Base-by-base conservation (phyloP, 306 rosid genomes). In the Prunus mongolica region DNA sequence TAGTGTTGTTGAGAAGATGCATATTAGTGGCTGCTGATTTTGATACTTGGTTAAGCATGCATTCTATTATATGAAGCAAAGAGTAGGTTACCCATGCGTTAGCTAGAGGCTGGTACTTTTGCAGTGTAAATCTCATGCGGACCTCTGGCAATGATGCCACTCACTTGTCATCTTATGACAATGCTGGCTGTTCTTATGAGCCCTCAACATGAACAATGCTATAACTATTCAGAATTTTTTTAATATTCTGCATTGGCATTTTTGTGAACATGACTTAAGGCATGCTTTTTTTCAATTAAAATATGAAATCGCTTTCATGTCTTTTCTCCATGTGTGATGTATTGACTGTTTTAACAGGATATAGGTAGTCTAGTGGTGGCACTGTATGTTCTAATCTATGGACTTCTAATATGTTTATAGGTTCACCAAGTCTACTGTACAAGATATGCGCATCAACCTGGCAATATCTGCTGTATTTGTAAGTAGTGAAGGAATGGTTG, bases 391-490 rank as follows among this genome's bases (percentile, higher is more conserved):
- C 32, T 75, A 65, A 65, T 30, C 61, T 79, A 77, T 84, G 67
- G 66, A 66, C 45, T 76, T 72, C 67, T 77, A 72, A 58, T 79
- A 78, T 77, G 73, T 83, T 89, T 81, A 81, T 90, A 95, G 99
- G 91, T 88, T 86, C 85, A 72, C 96, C 71, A 95, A 90, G 78
- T 95, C 97, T n/a, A 83, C 89, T 81, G 72, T 72, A 79, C 88
- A 84, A 82, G 99, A 90, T 80, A 86, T 70, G 18, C 93, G 82
- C 41, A 95, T 95, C 87, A 95, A 95, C 88, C 78, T 95, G 82
- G 97, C 89, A 80, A 87, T 95, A 77, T 75, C 97, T 58, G 97
- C 93, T 57, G 93, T 76, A 77, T 95, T 95, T 84, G 99, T 92
- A 86, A 92, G 99, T 90, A 52, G 52, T 62, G 58, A 75, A 73